Conservation (phyloP, 2,329 filamentous ascomycete species). For the Aphanoascus verrucosus region DNA sequence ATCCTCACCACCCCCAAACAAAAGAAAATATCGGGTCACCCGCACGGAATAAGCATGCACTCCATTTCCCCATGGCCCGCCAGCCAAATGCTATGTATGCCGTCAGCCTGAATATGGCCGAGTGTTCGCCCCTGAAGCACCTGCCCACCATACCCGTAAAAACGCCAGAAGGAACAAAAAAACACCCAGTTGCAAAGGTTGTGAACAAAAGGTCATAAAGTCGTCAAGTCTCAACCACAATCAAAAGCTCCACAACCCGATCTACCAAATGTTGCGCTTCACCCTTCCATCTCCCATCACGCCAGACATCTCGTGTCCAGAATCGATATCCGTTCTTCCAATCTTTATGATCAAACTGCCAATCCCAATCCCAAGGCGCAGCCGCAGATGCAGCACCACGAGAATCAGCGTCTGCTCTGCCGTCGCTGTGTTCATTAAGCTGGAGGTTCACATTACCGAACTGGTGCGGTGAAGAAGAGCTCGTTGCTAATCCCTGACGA, state of each 20-base stretch:
- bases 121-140: neutral
- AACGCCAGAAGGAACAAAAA: neutral
- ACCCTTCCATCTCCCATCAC: constrained; percentile 32
- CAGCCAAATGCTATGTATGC: neutral
- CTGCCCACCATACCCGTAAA: neutral
- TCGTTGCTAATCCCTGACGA: constrained; percentile 42
- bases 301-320: constrained; percentile 31
- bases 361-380: constrained; percentile 21
- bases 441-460: constrained; percentile 5
- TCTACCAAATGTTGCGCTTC: constrained; percentile 34
- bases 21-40: neutral
- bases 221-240: constrained; percentile 24
- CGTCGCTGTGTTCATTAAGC: neutral
- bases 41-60: neutral
- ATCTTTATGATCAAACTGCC: constrained; percentile 17
- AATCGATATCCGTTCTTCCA: constrained; percentile 23
- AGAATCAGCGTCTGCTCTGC: constrained; percentile 7
- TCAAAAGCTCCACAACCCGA: constrained; percentile 31
- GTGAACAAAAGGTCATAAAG: neutral
- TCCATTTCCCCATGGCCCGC: neutral
- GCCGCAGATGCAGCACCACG: constrained; percentile 11
- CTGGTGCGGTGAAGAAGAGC: neutral
- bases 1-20: neutral
- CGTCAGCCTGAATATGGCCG: neutral
- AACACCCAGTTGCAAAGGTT: neutral